Percentiles rank a stretch among this genome's conserved stretches.
phyloP scores from a whole-genome alignment of 2,329 filamentous ascomycete species.

The Metarhizium sp. region DNA sequence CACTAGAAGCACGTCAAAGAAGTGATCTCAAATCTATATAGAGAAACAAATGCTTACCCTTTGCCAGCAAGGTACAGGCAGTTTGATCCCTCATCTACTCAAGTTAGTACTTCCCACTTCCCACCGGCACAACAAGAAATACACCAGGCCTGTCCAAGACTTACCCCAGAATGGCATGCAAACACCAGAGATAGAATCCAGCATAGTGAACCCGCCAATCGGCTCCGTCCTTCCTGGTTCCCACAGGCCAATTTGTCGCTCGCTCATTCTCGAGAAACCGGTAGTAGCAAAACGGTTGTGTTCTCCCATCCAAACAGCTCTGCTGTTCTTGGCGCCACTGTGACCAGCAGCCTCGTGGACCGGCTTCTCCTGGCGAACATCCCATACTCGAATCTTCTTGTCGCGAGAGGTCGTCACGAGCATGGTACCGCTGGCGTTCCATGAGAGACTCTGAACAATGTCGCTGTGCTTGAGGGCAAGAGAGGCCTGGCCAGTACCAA shows the following conservation, averaged over 20 bases:
- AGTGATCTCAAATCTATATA: not conserved
- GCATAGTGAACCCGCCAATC: constrained; percentile 78
- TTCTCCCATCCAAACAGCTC: constrained; percentile 94
- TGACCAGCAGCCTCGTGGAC: constrained; percentile 81
- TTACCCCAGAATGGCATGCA: constrained; percentile 98
- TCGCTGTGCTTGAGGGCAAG: constrained; percentile 78
- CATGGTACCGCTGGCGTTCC: constrained; percentile 81
- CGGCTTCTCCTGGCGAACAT: constrained; percentile 84
- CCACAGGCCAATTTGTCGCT: constrained; percentile 92
- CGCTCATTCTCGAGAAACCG: constrained; percentile 97
- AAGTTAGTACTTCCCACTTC: constrained; percentile 12
- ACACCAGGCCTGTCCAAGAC: constrained; percentile 10
- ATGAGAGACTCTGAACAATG: constrained; percentile 90
- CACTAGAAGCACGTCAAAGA: constrained; percentile 41
- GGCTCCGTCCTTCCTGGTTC: constrained; percentile 80
- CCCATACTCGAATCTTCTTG: constrained; percentile 97
- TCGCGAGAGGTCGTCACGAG: constrained; percentile 90
- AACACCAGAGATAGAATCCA: constrained; percentile 94
- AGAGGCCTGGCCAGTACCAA: constrained; percentile 65
- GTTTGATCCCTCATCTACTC: constrained; percentile 74
- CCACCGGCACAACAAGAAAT: not conserved
- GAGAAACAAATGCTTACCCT: constrained; percentile 53
- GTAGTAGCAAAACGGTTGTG: constrained; percentile 93
- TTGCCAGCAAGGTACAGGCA: constrained; percentile 95
- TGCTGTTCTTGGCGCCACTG: constrained; percentile 91